A percentile compares a stretch with the other conserved stretches of the same genome.
Evolutionary conservation across 495 filamentous ascomycete species (phyloP).

Genomic region (Trypethelium eluteriae): DNA sequence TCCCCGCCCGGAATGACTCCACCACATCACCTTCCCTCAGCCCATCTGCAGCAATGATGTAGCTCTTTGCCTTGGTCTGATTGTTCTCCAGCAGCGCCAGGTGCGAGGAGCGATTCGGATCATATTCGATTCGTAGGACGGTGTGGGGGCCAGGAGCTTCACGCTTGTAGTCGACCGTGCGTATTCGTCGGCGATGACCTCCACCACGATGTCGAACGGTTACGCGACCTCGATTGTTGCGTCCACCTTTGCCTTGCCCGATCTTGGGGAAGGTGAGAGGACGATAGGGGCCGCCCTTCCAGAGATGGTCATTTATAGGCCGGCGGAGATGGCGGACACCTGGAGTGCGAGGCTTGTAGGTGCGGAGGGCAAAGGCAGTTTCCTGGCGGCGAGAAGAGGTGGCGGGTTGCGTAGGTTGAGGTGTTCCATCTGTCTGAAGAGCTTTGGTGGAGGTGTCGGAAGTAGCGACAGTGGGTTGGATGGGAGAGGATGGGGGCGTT

Average conservation of each 20-base stretch:
- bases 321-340: constrained; percentile 85
- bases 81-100: constrained; percentile 77
- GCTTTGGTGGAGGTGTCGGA: constrained; percentile 31
- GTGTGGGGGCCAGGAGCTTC: constrained; percentile 66
- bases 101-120: constrained; percentile 86
- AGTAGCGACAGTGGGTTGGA: constrained; percentile 21
- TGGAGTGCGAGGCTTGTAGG: constrained; percentile 90
- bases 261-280: constrained; percentile 83
- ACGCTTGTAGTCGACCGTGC: constrained; percentile 80
- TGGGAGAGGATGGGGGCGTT: background rate
- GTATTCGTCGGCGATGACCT: constrained; percentile 81
- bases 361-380: constrained; percentile 52
- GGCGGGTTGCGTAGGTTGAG: constrained; percentile 24
- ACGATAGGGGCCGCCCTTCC: constrained; percentile 78
- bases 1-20: constrained; percentile 80
- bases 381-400: constrained; percentile 29
- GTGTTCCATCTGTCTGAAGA: background rate
- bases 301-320: constrained; percentile 91
- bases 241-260: constrained; percentile 83
- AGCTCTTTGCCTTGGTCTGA: constrained; percentile 61
- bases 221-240: constrained; percentile 76
- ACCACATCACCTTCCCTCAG: constrained; percentile 87
- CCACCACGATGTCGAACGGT: constrained; percentile 88
- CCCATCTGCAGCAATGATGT: constrained; percentile 88
- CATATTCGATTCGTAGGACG: constrained; percentile 92